Base-by-base conservation (phyloP, 345 rosid genomes). In the Linum usitatissimum region DNA sequence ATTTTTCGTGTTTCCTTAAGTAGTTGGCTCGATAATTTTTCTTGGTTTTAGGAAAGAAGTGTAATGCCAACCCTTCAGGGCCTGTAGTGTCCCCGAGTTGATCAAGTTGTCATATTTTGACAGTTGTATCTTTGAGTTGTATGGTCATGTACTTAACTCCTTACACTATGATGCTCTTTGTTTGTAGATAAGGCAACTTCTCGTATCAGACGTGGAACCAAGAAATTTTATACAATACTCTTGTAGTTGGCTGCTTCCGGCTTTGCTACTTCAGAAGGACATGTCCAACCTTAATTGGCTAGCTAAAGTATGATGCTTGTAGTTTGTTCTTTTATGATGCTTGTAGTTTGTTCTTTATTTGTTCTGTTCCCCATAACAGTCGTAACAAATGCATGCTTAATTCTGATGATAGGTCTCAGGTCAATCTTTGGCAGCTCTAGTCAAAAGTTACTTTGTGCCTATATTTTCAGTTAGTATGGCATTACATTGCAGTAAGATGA, bases 211-310 rank as follows among this genome's bases (percentile, higher is more conserved):
- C 64, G 77, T 84, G 31, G 88, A 92, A 73, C 89, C 95, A 5
- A 74, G 84, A 66, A 72, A 71, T 76, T 92, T 92, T 72, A 68
- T 92, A 71, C 91, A 83, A 77, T 83, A 77, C 71, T 86, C 89
- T 70, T 85, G 88, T 75, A 77, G 72, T 36, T 89, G 98, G 98
- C 86, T 92, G 71, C 89, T 92, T 75, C 95, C 98, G 60, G 93
- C 93, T 68, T 79, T 89, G 58, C 55, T 84, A 71, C 70, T 87
- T 72, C 71, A 83, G 53, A 86, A 70, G 64, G 86, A 92, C 73
- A 71, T 74, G 59, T 59, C 82, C 62, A 75, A 80, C 73, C 76
- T 92, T 67, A 73, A 70, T 31, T 92, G 93, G 95, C 77, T 89
- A 70, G 82, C 96, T 49, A 78, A 81, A 89, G 98, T 89, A 69